These are phyloP conservation scores for Cylindricascospora bacillispora DNA, from an alignment of 1,139 yeast genomes.

Conservation along the genomic window DNA sequence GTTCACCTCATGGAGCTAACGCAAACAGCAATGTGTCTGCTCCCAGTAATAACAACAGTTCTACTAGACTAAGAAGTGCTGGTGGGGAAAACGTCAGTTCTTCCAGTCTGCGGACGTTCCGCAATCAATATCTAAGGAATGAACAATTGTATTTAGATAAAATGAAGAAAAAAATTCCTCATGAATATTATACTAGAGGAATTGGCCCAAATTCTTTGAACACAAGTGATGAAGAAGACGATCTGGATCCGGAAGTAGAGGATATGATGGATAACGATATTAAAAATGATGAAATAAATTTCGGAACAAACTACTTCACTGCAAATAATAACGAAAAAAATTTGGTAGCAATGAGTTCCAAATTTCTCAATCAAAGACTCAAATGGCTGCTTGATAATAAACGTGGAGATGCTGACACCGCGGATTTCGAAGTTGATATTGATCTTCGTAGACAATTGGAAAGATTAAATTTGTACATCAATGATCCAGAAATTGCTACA, in stretches of 20 bases:
- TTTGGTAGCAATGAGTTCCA: slow-evolving; percentile 18
- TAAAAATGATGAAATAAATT: slow-evolving; percentile 11
- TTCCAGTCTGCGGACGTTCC: slow-evolving; percentile 14
- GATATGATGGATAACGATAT: slow-evolving; percentile 16
- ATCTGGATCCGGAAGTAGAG: slow-evolving; percentile 21
- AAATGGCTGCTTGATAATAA: slow-evolving; percentile 19
- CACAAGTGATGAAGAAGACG: slow-evolving; percentile 11
- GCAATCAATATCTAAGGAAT: slow-evolving; percentile 34
- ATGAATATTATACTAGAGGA: slow-evolving; percentile 60
- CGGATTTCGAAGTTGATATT: slow-evolving; percentile 8
- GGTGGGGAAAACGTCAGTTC: no score
- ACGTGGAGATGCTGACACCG: slow-evolving; percentile 12
- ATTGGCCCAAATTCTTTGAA: slow-evolving; percentile 26
- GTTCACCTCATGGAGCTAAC: no score
- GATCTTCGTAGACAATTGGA: slow-evolving; percentile 6
- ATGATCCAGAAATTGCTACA: no score
- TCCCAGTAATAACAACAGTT: no score
- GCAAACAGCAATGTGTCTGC: no score
- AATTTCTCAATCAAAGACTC: slow-evolving; percentile 15
- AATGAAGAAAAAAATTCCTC: slow-evolving; percentile 49
- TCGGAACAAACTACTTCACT: slow-evolving; percentile 15
- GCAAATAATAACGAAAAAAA: slow-evolving; percentile 11
- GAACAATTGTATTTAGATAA: slow-evolving; percentile 57
- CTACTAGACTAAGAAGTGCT: no score
- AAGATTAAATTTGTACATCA: no score